These are phyloP conservation scores for Coccomyxa subellipsoidea DNA, from an alignment of 163 green algal genomes.

Conservation along the genomic window DNA sequence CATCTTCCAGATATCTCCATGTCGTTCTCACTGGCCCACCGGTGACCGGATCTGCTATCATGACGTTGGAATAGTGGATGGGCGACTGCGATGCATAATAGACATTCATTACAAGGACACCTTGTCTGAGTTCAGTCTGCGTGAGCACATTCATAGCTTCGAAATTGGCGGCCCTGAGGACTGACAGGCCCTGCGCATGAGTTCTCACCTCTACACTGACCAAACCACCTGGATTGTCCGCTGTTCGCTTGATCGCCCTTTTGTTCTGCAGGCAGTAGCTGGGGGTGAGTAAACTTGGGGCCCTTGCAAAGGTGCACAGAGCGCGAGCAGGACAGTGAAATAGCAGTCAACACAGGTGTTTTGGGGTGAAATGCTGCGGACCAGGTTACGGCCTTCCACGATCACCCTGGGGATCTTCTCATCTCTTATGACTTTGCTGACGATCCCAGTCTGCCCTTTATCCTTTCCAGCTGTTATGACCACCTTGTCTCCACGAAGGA, in stretches of 20 bases:
- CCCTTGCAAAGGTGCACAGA: not conserved
- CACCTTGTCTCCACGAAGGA: slow-evolving; percentile 51
- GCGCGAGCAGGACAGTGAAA: not conserved
- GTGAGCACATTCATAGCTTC: too few relatives aligned
- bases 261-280: slow-evolving; percentile 40
- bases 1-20: slow-evolving; percentile 56
- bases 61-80: slow-evolving; percentile 73
- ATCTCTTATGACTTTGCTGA: slow-evolving; percentile 56
- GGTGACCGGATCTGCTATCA: slow-evolving; percentile 65
- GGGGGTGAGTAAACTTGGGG: not conserved
- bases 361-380: slow-evolving; percentile 7
- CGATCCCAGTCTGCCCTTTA: slow-evolving; percentile 39
- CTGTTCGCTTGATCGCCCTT: slow-evolving; percentile 41
- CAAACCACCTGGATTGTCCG: slow-evolving; percentile 46
- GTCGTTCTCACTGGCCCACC: slow-evolving; percentile 43
- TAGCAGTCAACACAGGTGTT: not conserved
- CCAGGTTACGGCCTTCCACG: slow-evolving; percentile 59
- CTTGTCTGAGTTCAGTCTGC: too few relatives aligned
- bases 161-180: too few relatives aligned
- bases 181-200: not conserved
- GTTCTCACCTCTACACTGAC: slow-evolving; percentile 42
- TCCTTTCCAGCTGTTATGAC: slow-evolving; percentile 51
- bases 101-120: too few relatives aligned
- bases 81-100: slow-evolving; percentile 42
- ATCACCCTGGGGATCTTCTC: slow-evolving; percentile 38